Evolutionary conservation across 768 basidiomycete species (phyloP), one percentile per base, ranked within the genome.

Genomic region (Tylopilus vinaceipallidus): DNA sequence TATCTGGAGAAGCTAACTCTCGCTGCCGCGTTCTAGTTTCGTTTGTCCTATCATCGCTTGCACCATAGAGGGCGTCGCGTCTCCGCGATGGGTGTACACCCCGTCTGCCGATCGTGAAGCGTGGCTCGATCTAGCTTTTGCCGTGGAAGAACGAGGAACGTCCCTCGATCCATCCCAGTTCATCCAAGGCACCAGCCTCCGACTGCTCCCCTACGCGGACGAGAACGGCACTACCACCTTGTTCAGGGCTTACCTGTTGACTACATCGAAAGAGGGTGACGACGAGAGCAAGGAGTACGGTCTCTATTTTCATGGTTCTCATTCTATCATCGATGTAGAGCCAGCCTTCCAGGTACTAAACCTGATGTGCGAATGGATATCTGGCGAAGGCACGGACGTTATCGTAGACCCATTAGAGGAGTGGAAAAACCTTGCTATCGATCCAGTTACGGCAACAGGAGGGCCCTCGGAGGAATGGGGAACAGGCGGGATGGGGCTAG

Each of bases 391-490:
- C 0, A 48, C 59, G 46, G 46, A 52, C 10, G 36, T 62, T 29
- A 33, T 0, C 7, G 42, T 59, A 4, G 35, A 50, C 0, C 51
- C 43, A 27, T 54, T 23, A 12, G 49, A 61, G 24, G 63, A 67
- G 30, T 62, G 62, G 62, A 55, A 48, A 22, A 56, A 64, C 33
- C 59, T 64, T 13, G 62, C 65, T 0, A 49, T 54, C 4, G 65
- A 66, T 23, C 62, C 59, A 4, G 50, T 65, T 22, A 48, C 47
- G 22, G 65, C 63, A 2, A 67, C 50, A 0, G 63, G 65, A 7
- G 62, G 63, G 6, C 47, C 29, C 6, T 50, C 42, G 14, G 11
- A 45, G 2, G 56, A 48, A 20, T 66, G 64, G 63, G 47, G 37
- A 8, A 48, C 45, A 4, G 40, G 9, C 2, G 64, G 62, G 16